Conservation (phyloP, 192 early-diverging fungal species). For the Entophlyctis luteolus region DNA sequence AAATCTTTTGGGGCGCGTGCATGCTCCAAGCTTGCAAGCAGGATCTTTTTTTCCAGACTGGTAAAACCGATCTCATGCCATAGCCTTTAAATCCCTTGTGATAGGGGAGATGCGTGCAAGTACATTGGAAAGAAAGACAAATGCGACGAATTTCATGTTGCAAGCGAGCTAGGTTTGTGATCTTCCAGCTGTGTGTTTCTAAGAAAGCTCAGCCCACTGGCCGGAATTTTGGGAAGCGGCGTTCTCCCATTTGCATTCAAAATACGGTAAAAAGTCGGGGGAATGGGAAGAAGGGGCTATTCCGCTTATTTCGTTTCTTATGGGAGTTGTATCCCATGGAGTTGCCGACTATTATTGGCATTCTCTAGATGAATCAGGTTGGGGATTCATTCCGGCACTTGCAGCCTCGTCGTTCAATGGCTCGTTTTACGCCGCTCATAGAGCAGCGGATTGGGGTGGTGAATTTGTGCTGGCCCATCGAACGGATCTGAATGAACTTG, state of each 20-base stretch:
- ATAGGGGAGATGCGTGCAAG: conserved; percentile 61
- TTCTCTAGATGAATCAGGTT: conserved; percentile 43
- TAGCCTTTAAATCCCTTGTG: background rate
- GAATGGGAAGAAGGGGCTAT: conserved; percentile 48
- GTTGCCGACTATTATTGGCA: conserved; percentile 71
- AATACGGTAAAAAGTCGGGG: conserved; percentile 26
- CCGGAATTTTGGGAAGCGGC: conserved; percentile 59
- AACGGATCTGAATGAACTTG: background rate
- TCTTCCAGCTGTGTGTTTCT: too few relatives aligned
- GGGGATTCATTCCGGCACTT: conserved; percentile 53
- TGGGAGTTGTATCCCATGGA: conserved; percentile 65
- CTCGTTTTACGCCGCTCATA: conserved; percentile 47
- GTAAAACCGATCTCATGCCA: conserved; percentile 27
- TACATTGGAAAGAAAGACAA: conserved; percentile 34
- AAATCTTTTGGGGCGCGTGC: too few relatives aligned
- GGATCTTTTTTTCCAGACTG: conserved; percentile 66
- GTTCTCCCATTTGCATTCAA: conserved; percentile 52
- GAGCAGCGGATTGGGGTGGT: conserved; percentile 59
- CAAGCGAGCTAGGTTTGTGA: too few relatives aligned
- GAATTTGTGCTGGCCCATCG: conserved; percentile 60
- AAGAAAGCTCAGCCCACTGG: conserved; percentile 72
- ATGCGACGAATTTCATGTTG: conserved; percentile 44
- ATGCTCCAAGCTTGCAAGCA: conserved; percentile 30
- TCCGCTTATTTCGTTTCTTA: conserved; percentile 60
- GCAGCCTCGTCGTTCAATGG: conserved; percentile 20